Evolutionary conservation across 176 grass and related monocot species (phyloP).

Genomic region (Thinopyrum elongatum): DNA sequence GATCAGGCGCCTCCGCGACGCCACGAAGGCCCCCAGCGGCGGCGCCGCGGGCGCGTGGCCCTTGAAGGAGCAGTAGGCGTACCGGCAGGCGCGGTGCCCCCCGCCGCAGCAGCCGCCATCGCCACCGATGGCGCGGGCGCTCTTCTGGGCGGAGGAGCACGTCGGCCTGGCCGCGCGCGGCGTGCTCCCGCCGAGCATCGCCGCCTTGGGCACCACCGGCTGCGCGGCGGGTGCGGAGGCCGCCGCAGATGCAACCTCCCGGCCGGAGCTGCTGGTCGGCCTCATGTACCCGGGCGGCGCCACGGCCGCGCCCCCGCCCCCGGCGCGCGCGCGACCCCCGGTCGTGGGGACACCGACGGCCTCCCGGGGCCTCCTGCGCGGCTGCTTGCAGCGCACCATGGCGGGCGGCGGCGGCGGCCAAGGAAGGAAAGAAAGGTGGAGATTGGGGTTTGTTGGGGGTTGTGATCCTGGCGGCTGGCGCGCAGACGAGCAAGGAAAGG

Average conservation of each 20-base stretch:
- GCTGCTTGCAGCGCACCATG: slow-evolving; percentile 12
- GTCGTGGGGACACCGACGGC: not conserved
- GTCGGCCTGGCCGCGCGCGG: slow-evolving; percentile 52
- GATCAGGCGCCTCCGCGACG: slow-evolving; percentile 59
- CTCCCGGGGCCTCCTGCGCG: not conserved
- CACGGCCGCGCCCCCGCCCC: not conserved
- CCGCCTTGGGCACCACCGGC: not conserved
- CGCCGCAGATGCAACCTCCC: not conserved
- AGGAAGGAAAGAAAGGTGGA: not conserved
- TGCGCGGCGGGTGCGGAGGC: not conserved
- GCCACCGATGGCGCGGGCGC: slow-evolving; percentile 10
- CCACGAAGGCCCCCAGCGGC: slow-evolving; percentile 60
- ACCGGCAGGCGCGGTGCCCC: slow-evolving; percentile 53
- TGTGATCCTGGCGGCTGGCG: not conserved
- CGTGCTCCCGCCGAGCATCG: accelerated
- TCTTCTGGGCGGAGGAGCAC: slow-evolving; percentile 67
- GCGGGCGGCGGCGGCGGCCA: not conserved
- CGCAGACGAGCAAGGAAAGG: not conserved
- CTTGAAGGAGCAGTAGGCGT: slow-evolving; percentile 84
- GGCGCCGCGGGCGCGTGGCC: slow-evolving; percentile 48
- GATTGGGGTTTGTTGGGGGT: too few relatives aligned
- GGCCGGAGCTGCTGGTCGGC: slow-evolving; percentile 11
- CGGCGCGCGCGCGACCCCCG: not conserved
- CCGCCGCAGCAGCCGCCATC: not conserved
- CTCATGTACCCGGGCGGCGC: not conserved